A percentile compares a stretch with the other conserved stretches of the same genome.
Evolutionary conservation across 345 rosid genomes (phyloP).

Genomic region (Chamaenerion angustifolium): DNA sequence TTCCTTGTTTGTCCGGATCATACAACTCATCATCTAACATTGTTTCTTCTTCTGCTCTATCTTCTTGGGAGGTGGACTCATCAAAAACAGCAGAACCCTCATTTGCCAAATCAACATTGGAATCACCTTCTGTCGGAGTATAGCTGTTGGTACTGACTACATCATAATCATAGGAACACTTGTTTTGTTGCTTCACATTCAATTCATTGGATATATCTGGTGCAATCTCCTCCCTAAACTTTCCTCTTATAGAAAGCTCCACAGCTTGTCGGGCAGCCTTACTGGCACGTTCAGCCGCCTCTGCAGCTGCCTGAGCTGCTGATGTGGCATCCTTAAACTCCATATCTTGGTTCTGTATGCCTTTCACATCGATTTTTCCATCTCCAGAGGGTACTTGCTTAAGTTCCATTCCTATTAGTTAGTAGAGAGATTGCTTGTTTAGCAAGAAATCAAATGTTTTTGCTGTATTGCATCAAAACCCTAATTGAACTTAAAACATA

Average conservation of each 20-base stretch:
- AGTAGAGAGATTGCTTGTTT: background rate
- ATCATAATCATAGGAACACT: too few species aligned
- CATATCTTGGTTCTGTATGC: conserved; percentile 29
- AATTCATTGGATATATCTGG: conserved; percentile 16
- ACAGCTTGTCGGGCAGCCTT: conserved; percentile 87
- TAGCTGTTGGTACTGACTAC: too few species aligned
- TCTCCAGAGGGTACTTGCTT: conserved; percentile 14
- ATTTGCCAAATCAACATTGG: too few species aligned
- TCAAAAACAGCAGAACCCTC: too few species aligned
- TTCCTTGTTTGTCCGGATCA: too few species aligned
- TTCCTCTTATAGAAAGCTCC: conserved; percentile 56
- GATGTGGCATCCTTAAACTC: conserved; percentile 63
- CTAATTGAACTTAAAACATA: too few species aligned
- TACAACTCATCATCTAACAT: too few species aligned
- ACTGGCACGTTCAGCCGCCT: conserved; percentile 85
- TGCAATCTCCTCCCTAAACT: conserved; percentile 19
- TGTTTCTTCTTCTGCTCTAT: too few species aligned
- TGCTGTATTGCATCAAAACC: background rate
- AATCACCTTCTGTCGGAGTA: too few species aligned
- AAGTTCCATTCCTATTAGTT: conserved; percentile 28
- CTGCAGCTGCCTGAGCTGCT: conserved; percentile 87
- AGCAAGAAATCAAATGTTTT: background rate
- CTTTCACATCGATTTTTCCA: conserved; percentile 11
- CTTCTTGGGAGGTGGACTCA: too few species aligned
- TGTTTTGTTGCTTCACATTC: too few species aligned